Evolutionary conservation across 306 rosid genomes (phyloP), one percentile per base, ranked within the genome.

Genomic region (Canavalia ensiformis): DNA sequence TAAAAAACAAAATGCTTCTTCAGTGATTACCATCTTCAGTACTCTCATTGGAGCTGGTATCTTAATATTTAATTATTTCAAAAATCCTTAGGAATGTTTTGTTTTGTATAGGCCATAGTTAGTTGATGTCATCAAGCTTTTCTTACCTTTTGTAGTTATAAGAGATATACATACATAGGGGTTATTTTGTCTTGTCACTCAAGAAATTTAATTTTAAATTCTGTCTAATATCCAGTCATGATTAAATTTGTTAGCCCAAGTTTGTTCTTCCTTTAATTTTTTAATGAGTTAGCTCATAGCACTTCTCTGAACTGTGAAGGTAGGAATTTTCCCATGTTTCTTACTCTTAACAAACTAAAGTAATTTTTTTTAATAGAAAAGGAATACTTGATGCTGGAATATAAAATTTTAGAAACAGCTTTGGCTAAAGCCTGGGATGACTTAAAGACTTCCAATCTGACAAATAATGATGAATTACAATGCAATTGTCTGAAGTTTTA

Each of bases 41-140:
- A 63, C 58, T 77, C 25, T 42, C 58, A 12, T 69, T 60, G 41
- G 41, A 81, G 50, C 57, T 64, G 49, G 35, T 57, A 29, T 52
- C 72, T 76, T 51, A 46, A 69, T 62, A 39, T 51, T 29, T 58
- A 59, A 66, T 67, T 49, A 42, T 9, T 44, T 80, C 31, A 66
- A 73, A 71, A 55, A 74, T 49, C 47, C 72, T 64, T 13, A 12
- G 45, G 74, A 83, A 50, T 74, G 10, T 58, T 63, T 72, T 74
- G 58, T 75, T 82, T 35, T 44, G n/a, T 67, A 49, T 49, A 13
- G 81, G 63, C 51, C 51, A 31, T 50, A 57, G 67, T 42, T 57
- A 47, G n/a, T 60, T 2, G 4, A 54, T 55, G 46, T 25, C 46
- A 5, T 58, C 39, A 13, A 50, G 69, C 46, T 11, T 41, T 47